Evolutionary conservation across 768 basidiomycete genomes (phyloP), one percentile per base, ranked within the genome.

Genomic region (Tylopilus plumbeoviolaceoides): DNA sequence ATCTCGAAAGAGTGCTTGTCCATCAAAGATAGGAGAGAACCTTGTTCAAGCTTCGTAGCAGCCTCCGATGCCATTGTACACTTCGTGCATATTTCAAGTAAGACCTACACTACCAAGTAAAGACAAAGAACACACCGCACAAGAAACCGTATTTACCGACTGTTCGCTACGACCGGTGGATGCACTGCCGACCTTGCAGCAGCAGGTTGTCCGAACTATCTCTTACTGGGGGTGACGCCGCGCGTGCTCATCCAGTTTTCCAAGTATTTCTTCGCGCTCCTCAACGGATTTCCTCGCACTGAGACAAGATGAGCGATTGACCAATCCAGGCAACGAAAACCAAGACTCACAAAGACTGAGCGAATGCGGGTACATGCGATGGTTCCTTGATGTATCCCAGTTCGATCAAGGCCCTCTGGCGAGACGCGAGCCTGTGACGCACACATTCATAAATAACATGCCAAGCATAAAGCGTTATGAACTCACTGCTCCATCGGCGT

Each of bases 331-430:
- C 52, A 39, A 20, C 6, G n/a, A 21, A 12, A 30, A 42, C 18
- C 23, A 18, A 15, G 20, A 76, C 84, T 69, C 57, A 88, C 87
- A 89, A 89, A 30, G 79, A 72, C 50, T 76, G 74, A 7, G 86
- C 87, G 62, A 89, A 89, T 4, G 60, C 57, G 2, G 80, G 69
- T 4, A 86, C 67, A 40, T 87, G 78, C 11, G 69, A 70, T 7
- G 79, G 74, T 31, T 69, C 68, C 45, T 72, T 74, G 60, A 90
- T 80, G 66, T 83, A 75, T 10, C 81, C 84, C 3, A 84, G 71
- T 25, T 78, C 81, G 46, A 89, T 72, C 50, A 90, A 73, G 1
- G 87, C 87, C 42, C 72, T 70, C 62, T 81, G 78, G 14, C 87
- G 78, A 11, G 73, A 72, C 10, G 69, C 65, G 39, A 87, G 67